Base-by-base conservation (phyloP, 202 grass and related monocot species). In the Saccharum hybrid region DNA sequence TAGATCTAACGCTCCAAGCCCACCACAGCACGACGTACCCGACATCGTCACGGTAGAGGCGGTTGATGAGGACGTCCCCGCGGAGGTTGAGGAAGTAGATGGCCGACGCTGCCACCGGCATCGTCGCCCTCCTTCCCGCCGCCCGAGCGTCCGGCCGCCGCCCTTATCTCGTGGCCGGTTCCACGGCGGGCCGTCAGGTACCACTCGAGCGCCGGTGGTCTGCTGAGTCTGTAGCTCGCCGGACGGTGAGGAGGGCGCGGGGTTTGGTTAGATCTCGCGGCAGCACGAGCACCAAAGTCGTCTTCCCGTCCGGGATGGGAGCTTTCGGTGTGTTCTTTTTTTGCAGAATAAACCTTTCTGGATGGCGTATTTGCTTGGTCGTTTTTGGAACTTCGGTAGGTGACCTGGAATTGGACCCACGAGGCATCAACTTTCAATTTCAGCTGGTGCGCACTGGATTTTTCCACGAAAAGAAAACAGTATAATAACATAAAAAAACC, bases 31-130 rank as follows among this genome's bases (percentile, higher is more conserved):
- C 19, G 6, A 79, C 81, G 22, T 71, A 97, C 94, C 94, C 94
- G 82, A 97, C 94, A 91, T 97, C 94, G 64, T 97, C 94, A 67
- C 94, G 94, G 82, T 97, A 97, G 81, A 97, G 94, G 73, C 94
- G 94, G 86, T 97, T 97, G 91, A 97, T 97, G 83, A 97, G 94
- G 62, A 94, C 94, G 82, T 97, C 94, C 21, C 94, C 94, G 13
- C 94, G 91, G 66, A 97, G 91, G 80, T 97, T 97, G 69, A 97
- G 75, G 89, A 97, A 97, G 83, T 97, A 97, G 78, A 97, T 91
- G 66, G 94, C 94, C 76, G 94, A 97, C 54, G 94, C 94, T 66
- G 91, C 91, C 72, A 97, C 91, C 81, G 94, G 91, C 94, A 97
- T 97, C 87, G 86, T 92, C 84, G 77, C 85, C 79, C 61, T 72